Percentiles rank a stretch among this genome's conserved stretches.
Evolutionary conservation across 805 yeast species (phyloP).

Genomic region (Hanseniaspora jakobsenii): DNA sequence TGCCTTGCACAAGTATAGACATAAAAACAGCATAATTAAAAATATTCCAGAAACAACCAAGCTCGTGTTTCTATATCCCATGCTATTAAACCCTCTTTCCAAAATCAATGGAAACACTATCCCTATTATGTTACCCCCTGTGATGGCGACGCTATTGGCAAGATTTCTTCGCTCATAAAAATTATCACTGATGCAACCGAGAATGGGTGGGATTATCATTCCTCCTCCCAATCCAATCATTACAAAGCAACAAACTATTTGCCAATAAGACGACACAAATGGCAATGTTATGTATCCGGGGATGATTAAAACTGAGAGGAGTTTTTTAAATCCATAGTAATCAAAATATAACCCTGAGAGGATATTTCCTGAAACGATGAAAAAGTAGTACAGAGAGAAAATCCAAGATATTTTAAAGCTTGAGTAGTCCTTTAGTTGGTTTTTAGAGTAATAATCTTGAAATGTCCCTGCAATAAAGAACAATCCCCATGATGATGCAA

Average conservation of each 20-base stretch:
- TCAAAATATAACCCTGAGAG: constrained; percentile 44
- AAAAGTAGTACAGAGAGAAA: constrained; percentile 32
- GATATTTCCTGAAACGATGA: constrained; percentile 26
- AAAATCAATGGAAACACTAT: constrained; percentile 46
- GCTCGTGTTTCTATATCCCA: constrained; percentile 55
- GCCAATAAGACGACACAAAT: constrained; percentile 41
- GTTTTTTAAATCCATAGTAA: constrained; percentile 39
- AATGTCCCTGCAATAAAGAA: constrained; percentile 56
- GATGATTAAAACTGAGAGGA: constrained; percentile 36
- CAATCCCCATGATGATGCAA: constrained; percentile 49
- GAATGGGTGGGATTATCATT: constrained; percentile 41
- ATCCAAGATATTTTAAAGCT: constrained; percentile 56
- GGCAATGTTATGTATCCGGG: constrained; percentile 41
- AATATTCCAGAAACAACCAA: constrained; percentile 36
- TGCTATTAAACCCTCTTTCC: constrained; percentile 32
- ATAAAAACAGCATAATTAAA: constrained; percentile 19
- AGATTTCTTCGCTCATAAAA: constrained; percentile 44
- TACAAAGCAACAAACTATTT: constrained; percentile 43
- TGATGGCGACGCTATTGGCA: constrained; percentile 50
- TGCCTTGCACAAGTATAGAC: constrained; percentile 30
- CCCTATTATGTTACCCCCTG: constrained; percentile 62
- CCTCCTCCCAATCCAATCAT: constrained; percentile 44
- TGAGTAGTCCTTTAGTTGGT: constrained; percentile 37
- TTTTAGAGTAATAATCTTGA: constrained; percentile 47
- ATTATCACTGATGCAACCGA: constrained; percentile 52